Percentiles rank a stretch among this genome's conserved stretches.
Conservation (phyloP, 2,329 filamentous ascomycete genomes). For the Bipolaris sorokiniana region DNA sequence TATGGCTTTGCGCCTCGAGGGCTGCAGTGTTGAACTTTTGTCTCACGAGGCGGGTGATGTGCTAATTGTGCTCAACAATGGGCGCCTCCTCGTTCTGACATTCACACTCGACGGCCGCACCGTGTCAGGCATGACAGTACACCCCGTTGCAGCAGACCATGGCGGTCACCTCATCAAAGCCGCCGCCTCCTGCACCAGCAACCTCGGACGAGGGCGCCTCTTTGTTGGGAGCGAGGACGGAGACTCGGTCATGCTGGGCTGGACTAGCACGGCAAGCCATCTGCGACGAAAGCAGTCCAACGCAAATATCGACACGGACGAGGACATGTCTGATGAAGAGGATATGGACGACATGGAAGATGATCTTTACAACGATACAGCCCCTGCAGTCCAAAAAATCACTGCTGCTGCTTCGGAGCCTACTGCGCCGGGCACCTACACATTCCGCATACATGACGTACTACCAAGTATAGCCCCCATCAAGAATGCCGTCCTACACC, state of each 20-base stretch:
- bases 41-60: constrained; percentile 80
- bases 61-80: constrained; percentile 79
- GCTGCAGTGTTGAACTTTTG: constrained; percentile 77
- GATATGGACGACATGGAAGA: constrained; percentile 61
- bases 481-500: constrained; percentile 72
- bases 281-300: constrained; percentile 66
- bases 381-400: constrained; percentile 51
- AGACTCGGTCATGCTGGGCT: constrained; percentile 82
- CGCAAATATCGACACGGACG: constrained; percentile 61
- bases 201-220: constrained; percentile 69
- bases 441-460: constrained; percentile 77
- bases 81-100: constrained; percentile 73
- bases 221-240: constrained; percentile 87
- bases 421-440: constrained; percentile 67
- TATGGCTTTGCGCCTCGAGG: constrained; percentile 79
- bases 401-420: constrained; percentile 46
- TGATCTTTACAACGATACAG: constrained; percentile 69
- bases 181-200: constrained; percentile 71
- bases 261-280: constrained; percentile 68
- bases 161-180: constrained; percentile 68
- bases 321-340: constrained; percentile 61
- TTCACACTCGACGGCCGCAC: constrained; percentile 91
- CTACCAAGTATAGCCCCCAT: constrained; percentile 82
- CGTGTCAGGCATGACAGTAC: constrained; percentile 83
- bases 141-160: constrained; percentile 65